Percentiles rank a stretch among this genome's conserved stretches.
Evolutionary conservation across 2,329 filamentous ascomycete species (phyloP).

Genomic region (Alternaria ethzedia): DNA sequence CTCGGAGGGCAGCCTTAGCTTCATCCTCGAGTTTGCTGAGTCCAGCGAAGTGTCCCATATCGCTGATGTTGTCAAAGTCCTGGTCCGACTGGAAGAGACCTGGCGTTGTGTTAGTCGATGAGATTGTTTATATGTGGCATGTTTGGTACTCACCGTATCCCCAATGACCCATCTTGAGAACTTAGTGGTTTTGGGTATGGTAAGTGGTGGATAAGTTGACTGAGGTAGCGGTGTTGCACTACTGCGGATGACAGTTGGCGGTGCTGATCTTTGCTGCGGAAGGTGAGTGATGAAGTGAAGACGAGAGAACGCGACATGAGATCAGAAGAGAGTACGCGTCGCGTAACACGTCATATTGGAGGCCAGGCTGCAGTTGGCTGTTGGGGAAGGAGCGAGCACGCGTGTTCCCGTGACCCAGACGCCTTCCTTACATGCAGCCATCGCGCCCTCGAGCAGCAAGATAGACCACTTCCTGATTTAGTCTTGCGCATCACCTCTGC

Average conservation of each 20-base stretch:
- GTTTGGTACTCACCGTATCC: conserved; percentile 11
- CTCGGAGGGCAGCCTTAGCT: conserved; percentile 9
- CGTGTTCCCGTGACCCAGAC: neutral
- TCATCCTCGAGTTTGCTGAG: neutral
- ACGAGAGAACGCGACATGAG: neutral
- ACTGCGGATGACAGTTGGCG: neutral
- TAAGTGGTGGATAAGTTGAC: too few relatives aligned
- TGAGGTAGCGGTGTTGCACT: neutral
- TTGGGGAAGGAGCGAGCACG: neutral
- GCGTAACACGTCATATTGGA: neutral
- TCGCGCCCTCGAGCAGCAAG: neutral
- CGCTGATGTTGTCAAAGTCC: conserved; percentile 16
- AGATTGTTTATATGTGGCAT: neutral
- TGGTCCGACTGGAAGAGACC: conserved; percentile 32
- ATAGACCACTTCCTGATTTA: neutral
- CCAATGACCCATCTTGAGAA: conserved; percentile 24
- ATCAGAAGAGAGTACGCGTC: neutral
- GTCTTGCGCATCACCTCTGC: too few relatives aligned
- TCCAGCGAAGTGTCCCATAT: too few relatives aligned
- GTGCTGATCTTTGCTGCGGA: neutral
- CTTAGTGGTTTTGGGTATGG: too few relatives aligned
- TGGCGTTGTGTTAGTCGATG: neutral
- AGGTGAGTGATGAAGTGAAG: neutral
- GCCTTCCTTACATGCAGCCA: neutral
- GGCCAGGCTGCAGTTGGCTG: neutral